A percentile compares a stretch with the other conserved stretches of the same genome.
These are phyloP conservation scores for Ogataea ramenticola DNA, from an alignment of 805 yeast genomes.

Conservation along the genomic window DNA sequence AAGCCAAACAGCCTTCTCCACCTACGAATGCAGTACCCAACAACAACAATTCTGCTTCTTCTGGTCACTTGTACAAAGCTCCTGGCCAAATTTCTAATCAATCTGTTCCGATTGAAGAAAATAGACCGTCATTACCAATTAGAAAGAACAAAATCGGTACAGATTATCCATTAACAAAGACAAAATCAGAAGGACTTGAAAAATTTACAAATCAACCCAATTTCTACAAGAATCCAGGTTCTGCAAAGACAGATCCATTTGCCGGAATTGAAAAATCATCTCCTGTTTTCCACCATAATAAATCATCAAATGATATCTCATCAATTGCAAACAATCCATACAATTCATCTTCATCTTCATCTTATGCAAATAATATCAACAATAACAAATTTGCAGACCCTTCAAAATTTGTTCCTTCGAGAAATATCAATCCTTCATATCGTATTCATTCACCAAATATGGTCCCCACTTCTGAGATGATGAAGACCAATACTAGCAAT, in stretches of 20 bases:
- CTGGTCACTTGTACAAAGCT: no score
- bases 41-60: no score
- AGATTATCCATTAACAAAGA: conserved; percentile 10
- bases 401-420: background rate
- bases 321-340: background rate
- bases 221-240: background rate
- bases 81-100: no score
- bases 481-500: background rate
- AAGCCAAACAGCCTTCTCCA: conserved; percentile 14
- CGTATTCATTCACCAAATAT: background rate
- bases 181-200: conserved; percentile 9
- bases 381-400: background rate
- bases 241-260: conserved; percentile 29
- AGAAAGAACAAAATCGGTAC: conserved; percentile 1
- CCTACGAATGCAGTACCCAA: no score
- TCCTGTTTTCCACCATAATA: conserved; percentile 19
- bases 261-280: conserved; percentile 32
- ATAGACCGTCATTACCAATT: conserved; percentile 6
- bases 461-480: background rate
- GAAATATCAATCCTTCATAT: background rate
- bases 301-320: conserved; percentile 5
- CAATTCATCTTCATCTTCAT: no score
- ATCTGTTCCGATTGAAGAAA: conserved; percentile 1
- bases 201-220: background rate
- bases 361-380: background rate